These are phyloP conservation scores for Irpex sp. DNA, from an alignment of 1,284 basidiomycete genomes.

Conservation along the genomic window DNA sequence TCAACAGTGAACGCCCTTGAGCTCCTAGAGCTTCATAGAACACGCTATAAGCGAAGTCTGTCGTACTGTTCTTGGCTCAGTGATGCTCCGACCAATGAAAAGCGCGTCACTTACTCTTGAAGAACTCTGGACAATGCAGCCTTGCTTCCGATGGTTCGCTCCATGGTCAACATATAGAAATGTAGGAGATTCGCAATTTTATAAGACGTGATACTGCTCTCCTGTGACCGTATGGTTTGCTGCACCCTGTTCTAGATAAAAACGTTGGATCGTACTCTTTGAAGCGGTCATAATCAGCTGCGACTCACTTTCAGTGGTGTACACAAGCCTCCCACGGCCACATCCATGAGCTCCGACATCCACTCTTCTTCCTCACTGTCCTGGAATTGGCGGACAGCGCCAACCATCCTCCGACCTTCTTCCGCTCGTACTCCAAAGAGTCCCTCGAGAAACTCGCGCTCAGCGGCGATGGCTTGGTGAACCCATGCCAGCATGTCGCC, in stretches of 20 bases:
- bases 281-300: neutral
- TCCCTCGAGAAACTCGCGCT: conserved; percentile 88
- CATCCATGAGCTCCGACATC: conserved; percentile 83
- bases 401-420: conserved; percentile 63
- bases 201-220: conserved; percentile 89
- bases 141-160: conserved; percentile 81
- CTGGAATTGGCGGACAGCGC: conserved; percentile 57
- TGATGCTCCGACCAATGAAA: neutral
- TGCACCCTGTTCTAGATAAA: conserved; percentile 71
- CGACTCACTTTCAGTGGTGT: conserved; percentile 74
- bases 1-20: conserved; percentile 73
- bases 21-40: conserved; percentile 86
- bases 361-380: conserved; percentile 71
- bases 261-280: neutral
- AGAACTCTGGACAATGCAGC: conserved; percentile 78
- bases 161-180: conserved; percentile 93
- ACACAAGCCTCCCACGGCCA: conserved; percentile 80
- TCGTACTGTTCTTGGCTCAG: conserved; percentile 51
- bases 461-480: conserved; percentile 92
- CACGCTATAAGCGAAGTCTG: conserved; percentile 73
- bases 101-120: conserved; percentile 60
- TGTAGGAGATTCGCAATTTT: conserved; percentile 92
- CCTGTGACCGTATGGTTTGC: conserved; percentile 90
- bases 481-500: conserved; percentile 99
- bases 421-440: conserved; percentile 72